These are phyloP conservation scores for Eimeria sp. DNA, from an alignment of 169 alveolate genomes.

Conservation along the genomic window DNA sequence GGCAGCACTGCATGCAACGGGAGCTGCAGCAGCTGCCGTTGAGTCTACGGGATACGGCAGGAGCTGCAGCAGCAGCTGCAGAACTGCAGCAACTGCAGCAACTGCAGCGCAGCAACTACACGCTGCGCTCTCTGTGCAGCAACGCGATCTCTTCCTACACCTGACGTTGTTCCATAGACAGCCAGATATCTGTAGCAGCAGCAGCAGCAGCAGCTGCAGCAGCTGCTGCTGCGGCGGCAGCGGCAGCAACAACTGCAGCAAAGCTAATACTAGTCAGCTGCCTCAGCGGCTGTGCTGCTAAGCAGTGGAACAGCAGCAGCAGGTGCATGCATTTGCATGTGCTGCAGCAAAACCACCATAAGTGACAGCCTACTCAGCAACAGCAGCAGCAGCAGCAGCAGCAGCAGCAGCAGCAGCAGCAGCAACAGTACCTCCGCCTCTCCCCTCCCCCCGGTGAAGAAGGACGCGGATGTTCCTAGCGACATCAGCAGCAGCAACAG, in stretches of 20 bases:
- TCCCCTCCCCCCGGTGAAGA: neutral
- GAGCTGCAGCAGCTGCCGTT: neutral
- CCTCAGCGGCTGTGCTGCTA: neutral
- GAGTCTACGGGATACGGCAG: neutral
- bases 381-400: neutral
- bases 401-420: neutral
- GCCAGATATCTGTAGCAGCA: neutral
- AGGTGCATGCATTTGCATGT: neutral
- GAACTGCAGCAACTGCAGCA: neutral
- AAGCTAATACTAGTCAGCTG: neutral
- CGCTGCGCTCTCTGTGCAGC: neutral
- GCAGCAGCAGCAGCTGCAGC: slow-evolving; percentile 2
- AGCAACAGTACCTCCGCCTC: neutral
- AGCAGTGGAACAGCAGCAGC: neutral
- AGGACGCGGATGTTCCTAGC: slow-evolving; percentile 41
- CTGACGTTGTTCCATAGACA: neutral
- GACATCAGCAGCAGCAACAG: neutral
- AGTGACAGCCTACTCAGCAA: neutral
- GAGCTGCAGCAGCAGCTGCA: neutral
- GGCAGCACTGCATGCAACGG: neutral
- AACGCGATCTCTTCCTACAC: neutral
- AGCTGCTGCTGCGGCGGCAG: slow-evolving; percentile 25
- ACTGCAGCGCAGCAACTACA: neutral
- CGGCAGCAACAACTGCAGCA: neutral
- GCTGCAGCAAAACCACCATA: neutral